Evolutionary conservation across 331 rosid species (phyloP), one percentile per base, ranked within the genome.

Genomic region (Malus hybrid): DNA sequence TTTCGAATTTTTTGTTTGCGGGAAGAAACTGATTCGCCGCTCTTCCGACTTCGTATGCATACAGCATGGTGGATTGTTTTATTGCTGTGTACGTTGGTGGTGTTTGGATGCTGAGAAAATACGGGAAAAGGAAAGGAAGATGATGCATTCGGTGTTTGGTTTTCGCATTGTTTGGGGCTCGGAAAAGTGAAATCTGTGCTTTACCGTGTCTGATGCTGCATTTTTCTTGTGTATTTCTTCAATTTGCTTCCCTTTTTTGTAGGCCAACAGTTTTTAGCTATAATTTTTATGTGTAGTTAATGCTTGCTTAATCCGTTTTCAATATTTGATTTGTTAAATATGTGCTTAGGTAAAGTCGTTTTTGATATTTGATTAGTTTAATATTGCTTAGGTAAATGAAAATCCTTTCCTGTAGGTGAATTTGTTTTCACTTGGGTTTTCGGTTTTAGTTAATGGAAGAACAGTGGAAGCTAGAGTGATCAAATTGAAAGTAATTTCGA

Each of bases 11-110:
- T 16, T 48, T 13, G 66, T 32, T 66, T 29, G 3, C 1, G 6
- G 46, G 62, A 64, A 19, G 86, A 73, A 75, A 81, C 86, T 18
- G 86, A 79, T 85, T 86, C 83, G 29, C 11, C 61, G 22, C 74
- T 62, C 73, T 68, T 67, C 68, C 15, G 48, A 42, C 75, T 65
- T 65, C 32, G 5, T 20, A 0, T 19, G 4, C 58, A 22, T 10
- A 42, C 13, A 42, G 46, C 46, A 10, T 42, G 10, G 46, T 19
- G 15, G n/a, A 3, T 1, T 46, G 5, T 55, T n/a, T 72, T 10
- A 0, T 26, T 72, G 19, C 3, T 1, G 34, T 19, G 11, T 30
- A 44, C 14, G 63, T n/a, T 1, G 53, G 29, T 65, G 20, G 57
- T 75, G 66, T 61, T 80, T 77, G 71, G 82, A 32, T 68, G 26